Base-by-base conservation (phyloP, 768 basidiomycete genomes). In the Wakefieldia striispora region DNA sequence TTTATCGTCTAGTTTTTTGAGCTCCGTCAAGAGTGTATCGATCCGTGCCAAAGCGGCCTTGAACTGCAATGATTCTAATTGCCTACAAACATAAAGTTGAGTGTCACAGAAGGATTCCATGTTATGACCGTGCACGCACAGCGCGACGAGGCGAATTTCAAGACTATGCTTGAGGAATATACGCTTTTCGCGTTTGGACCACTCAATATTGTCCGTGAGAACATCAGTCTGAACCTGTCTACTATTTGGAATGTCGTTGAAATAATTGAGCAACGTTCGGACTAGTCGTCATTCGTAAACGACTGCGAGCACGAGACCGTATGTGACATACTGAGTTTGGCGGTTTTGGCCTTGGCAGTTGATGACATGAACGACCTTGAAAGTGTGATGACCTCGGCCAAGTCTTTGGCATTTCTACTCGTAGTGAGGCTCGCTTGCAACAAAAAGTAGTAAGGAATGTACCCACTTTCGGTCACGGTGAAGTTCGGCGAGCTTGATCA, bases 331-430 rank as follows among this genome's bases (percentile, higher is more conserved):
- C 93, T 95, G 55, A 97, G 82, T 72, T 95, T 95, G 3, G 94
- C 94, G 0, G 95, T 97, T 70, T 97, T 97, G 1, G 94, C 95
- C 70, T 97, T 97, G 14, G 95, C 95, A 0, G 92, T 90, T n/a
- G 88, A 87, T 0, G 90, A 85, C 80, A 95, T 90, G 75, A 95
- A 93, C 0, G 82, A 76, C 42, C 93, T 75, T 0, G 91, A 92
- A 23, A 86, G 76, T 0, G 83, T 88, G 47, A 97, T 90, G 33
- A 95, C 84, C 47, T 92, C 81, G 10, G 93, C 91, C 3, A 98
- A 76, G 16, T 88, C 89, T 53, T 84, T 68, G 17, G 90, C 84
- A 73, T 97, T 88, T 61, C 93, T 97, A 56, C 19, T 20, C 45
- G 24, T 16, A 12, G 43, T 57, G 38, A 50, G 42, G 38, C 26